Percentiles rank a stretch among this genome's conserved stretches.
Conservation (phyloP, 345 rosid species). For the Boechera stricta region DNA sequence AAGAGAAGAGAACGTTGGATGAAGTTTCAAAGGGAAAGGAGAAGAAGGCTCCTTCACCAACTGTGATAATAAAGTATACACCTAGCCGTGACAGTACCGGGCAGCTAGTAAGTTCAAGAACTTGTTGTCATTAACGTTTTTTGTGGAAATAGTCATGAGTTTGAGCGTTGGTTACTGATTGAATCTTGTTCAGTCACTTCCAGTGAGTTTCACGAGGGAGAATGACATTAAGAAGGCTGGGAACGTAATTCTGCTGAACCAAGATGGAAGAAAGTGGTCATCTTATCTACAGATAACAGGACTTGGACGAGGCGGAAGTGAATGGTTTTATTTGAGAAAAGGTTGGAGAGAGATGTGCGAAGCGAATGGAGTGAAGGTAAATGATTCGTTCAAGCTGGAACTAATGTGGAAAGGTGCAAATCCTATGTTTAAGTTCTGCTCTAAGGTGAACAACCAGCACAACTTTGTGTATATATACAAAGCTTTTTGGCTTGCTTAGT, state of each 20-base stretch:
- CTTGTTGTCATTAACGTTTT: conserved; percentile 2
- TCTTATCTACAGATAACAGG: conserved; percentile 32
- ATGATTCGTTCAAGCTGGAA: conserved; percentile 36
- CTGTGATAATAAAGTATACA: conserved; percentile 23
- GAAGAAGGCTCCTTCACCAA: conserved; percentile 12
- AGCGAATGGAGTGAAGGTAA: conserved; percentile 36
- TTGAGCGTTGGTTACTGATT: conserved; percentile 21
- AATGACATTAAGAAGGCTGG: conserved; percentile 28
- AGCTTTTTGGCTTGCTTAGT: not conserved
- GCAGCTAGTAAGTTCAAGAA: conserved; percentile 37
- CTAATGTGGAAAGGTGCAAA: conserved; percentile 27
- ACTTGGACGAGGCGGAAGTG: not conserved
- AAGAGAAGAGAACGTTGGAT: conserved; percentile 2
- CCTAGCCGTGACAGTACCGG: conserved; percentile 25
- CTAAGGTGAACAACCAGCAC: conserved; percentile 35
- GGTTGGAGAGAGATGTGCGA: conserved; percentile 46
- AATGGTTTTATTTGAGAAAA: conserved; percentile 38
- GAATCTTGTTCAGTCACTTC: conserved; percentile 36
- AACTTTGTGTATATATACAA: not conserved
- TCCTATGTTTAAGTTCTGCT: conserved; percentile 34
- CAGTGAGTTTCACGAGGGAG: conserved; percentile 24
- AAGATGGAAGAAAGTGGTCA: conserved; percentile 40
- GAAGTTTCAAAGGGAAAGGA: conserved; percentile 21
- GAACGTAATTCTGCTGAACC: conserved; percentile 29
- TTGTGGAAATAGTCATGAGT: not conserved